A percentile compares a stretch with the other conserved stretches of the same genome.
These are phyloP conservation scores for Gracilaria vermiculophylla DNA, from an alignment of 23 red algal genomes.

Conservation along the genomic window DNA sequence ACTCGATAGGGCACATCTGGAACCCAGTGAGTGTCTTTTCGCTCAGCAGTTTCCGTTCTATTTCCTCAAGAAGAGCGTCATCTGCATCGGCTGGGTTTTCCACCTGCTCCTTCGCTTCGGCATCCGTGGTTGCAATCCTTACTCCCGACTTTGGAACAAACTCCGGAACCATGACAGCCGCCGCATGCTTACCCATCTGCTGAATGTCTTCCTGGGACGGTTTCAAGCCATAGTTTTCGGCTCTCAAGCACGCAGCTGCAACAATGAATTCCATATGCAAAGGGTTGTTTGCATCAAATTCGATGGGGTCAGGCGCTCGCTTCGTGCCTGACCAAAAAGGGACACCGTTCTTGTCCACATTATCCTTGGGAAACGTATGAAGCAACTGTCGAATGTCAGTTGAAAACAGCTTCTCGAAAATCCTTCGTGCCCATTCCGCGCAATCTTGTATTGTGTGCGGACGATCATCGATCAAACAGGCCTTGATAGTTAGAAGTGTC, in stretches of 20 bases:
- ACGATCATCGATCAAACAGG: conserved; percentile 61
- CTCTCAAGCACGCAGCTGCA: conserved; percentile 84
- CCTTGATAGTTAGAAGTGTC: conserved; percentile 77
- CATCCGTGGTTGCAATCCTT: conserved; percentile 96
- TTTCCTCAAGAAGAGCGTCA: conserved; percentile 78
- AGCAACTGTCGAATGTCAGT: conserved; percentile 89
- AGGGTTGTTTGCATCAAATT: conserved; percentile 72
- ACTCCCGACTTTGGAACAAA: conserved; percentile 88
- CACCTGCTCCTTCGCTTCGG: conserved; percentile 83
- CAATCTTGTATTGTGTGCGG: conserved; percentile 89
- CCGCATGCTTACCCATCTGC: conserved; percentile 56
- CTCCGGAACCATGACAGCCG: conserved; percentile 76
- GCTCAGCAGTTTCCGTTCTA: conserved; percentile 50
- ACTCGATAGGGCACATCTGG: conserved; percentile 85
- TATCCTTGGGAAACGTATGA: conserved; percentile 93
- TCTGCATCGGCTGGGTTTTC: conserved; percentile 67
- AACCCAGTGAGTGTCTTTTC: conserved; percentile 67
- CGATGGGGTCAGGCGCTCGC: conserved; percentile 76
- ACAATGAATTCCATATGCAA: conserved; percentile 87
- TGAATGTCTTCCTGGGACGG: conserved; percentile 42
- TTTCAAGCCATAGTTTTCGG: conserved; percentile 80
- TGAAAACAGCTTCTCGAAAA: conserved; percentile 88
- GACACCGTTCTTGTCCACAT: conserved; percentile 88
- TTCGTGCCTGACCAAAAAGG: conserved; percentile 99
- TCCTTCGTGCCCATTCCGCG: conserved; percentile 79